Percentiles rank a stretch among this genome's conserved stretches.
phyloP scores from a whole-genome alignment of 2,329 filamentous ascomycete species.

The Sarocladium kiliense region DNA sequence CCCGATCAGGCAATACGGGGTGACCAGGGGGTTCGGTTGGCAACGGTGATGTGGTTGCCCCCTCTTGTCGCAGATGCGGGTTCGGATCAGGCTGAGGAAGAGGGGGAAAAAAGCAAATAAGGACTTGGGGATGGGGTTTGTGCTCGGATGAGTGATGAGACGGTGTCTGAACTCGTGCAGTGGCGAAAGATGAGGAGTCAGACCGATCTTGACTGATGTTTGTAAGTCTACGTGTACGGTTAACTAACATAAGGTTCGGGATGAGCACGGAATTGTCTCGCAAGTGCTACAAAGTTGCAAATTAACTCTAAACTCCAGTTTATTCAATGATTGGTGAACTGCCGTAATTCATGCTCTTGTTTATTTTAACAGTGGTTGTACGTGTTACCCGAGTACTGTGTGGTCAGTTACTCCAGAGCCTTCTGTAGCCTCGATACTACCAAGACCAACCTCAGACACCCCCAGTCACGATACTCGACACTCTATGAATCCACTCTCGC shows the following conservation, averaged over 20 bases:
- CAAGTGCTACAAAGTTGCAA: background rate
- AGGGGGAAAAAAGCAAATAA: no score
- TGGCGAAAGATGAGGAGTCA: no score
- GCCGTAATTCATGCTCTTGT: background rate
- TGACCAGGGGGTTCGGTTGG: background rate
- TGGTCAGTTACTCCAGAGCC: no score
- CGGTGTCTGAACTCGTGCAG: background rate
- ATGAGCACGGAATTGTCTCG: no score
- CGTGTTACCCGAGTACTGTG: no score
- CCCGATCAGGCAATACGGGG: slow-evolving; percentile 6
- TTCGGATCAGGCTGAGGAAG: background rate
- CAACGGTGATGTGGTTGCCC: background rate
- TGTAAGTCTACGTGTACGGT: no score
- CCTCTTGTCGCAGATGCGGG: background rate
- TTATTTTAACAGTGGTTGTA: no score
- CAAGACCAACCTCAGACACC: background rate
- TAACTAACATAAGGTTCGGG: no score
- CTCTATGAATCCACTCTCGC: background rate
- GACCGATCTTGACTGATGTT: background rate
- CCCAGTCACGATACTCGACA: background rate
- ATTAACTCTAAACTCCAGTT: no score
- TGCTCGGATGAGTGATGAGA: background rate
- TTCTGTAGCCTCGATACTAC: no score
- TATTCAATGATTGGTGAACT: background rate
- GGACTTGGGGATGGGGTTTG: background rate